Evolutionary conservation across 2,329 filamentous ascomycete species (phyloP), one percentile per base, ranked within the genome.

Genomic region (Proliferodiscus dingleyae): DNA sequence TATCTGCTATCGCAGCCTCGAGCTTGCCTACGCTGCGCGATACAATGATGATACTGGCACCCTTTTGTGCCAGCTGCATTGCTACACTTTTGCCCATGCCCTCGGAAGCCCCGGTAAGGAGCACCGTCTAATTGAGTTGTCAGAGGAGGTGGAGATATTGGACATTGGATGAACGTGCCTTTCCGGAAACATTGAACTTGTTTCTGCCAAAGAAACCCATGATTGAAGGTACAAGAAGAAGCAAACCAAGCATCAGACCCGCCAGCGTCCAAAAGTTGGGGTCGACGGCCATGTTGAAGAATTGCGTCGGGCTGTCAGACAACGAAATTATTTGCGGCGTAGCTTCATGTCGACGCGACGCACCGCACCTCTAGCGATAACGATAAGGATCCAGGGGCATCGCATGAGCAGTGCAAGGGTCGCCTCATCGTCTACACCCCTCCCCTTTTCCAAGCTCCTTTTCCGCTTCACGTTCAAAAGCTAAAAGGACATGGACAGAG

Each of bases 21-120:
- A 98, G 85, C 64, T 91, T 94, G 47, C 70, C 70, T 10, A 79
- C 71, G 55, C 83, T 87, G 44, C 93, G 85, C 11, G 91, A 84
- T 41, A 96, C 83, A 53, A 97, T 81, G 52, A 95, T 80, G 45
- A 98, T 65, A 65, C 89, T 88, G 49, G 93, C 91, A 37, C 93
- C 93, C 65, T 89, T 90, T 40, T 77, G 71, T 2, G 91, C 78
- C 36, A 98, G 79, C 55, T 89, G 75, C 41, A 80, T 75, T 4
- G 84, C 89, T 16, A 83, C 79, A 41, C 81, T 80, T 56, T 83
- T 81, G 49, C 93, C 93, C 85, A 96, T 88, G 47, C 93, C 93
- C 62, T 96, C 87, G 0, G 93, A 96, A 24, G 84, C 89, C 37
- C 93, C 93, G 0, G 93, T 98, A 42, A 98, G 73, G 45, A 97